A percentile compares a stretch with the other conserved stretches of the same genome.
These are phyloP conservation scores for Colletotrichum phormii DNA, from an alignment of 2,329 filamentous ascomycete species.

Conservation along the genomic window DNA sequence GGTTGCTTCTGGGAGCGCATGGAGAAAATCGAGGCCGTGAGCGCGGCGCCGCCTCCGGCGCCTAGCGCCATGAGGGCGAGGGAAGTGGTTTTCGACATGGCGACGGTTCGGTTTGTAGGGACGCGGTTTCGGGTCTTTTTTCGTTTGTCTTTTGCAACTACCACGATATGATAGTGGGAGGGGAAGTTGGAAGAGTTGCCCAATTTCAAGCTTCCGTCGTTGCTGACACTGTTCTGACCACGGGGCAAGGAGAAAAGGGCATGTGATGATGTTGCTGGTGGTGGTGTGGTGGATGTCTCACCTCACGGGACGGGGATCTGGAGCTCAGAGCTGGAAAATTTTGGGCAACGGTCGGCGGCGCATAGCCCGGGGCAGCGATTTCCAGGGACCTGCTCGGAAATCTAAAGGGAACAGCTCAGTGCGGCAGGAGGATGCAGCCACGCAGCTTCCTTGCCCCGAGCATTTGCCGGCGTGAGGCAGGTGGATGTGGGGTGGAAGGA, in stretches of 20 bases:
- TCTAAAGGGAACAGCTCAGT: neutral
- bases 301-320: slow-evolving; percentile 24
- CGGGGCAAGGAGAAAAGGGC: slow-evolving; percentile 25
- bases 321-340: slow-evolving; percentile 30
- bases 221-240: slow-evolving; percentile 22
- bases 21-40: slow-evolving; percentile 77
- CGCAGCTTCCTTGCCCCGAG: slow-evolving; percentile 17
- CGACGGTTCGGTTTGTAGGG: slow-evolving; percentile 41
- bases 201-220: slow-evolving; percentile 20
- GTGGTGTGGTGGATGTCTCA: slow-evolving; percentile 35
- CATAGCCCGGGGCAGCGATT: slow-evolving; percentile 15
- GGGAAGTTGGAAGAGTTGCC: neutral
- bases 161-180: neutral
- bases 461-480: slow-evolving; percentile 25
- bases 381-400: slow-evolving; percentile 14
- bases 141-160: neutral
- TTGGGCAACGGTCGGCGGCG: slow-evolving; percentile 19
- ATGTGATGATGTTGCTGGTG: slow-evolving; percentile 26
- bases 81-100: slow-evolving; percentile 80
- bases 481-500: slow-evolving; percentile 9
- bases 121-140: neutral
- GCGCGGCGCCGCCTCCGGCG: slow-evolving; percentile 80
- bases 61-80: slow-evolving; percentile 80
- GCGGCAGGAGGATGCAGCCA: neutral
- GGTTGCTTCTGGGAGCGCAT: slow-evolving; percentile 58